These are phyloP conservation scores for Boletus rex-veris DNA, from an alignment of 768 basidiomycete genomes.

Conservation along the genomic window DNA sequence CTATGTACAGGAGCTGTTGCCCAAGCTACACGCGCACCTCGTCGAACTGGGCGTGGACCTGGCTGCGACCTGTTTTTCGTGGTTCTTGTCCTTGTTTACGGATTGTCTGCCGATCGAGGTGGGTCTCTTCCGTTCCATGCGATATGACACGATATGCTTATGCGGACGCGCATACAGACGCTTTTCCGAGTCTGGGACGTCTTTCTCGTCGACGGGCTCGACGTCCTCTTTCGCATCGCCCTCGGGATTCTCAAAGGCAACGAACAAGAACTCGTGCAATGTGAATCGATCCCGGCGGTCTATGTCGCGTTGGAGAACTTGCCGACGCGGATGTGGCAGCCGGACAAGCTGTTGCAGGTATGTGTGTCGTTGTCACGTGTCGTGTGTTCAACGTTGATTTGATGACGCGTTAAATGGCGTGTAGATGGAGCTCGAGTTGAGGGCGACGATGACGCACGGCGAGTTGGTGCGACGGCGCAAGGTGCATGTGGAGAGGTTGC, in stretches of 20 bases:
- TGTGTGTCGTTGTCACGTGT: background rate
- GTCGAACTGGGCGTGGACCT: conserved; percentile 83
- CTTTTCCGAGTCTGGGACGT: conserved; percentile 96
- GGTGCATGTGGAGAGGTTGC: conserved; percentile 46
- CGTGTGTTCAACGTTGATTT: background rate
- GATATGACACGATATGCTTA: background rate
- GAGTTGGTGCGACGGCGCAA: conserved; percentile 57
- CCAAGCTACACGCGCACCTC: conserved; percentile 74
- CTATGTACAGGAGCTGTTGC: conserved; percentile 74
- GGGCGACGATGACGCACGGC: conserved; percentile 46
- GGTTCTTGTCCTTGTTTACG: conserved; percentile 96
- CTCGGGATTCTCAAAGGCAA: conserved; percentile 81
- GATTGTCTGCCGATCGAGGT: conserved; percentile 96
- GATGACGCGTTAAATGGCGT: background rate
- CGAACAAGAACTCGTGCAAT: conserved; percentile 78
- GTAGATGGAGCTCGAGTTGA: conserved; percentile 58
- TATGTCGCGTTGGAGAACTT: conserved; percentile 88
- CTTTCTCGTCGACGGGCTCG: conserved; percentile 88
- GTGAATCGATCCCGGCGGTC: conserved; percentile 82
- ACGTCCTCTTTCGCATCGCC: conserved; percentile 88
- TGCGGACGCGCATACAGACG: conserved; percentile 49
- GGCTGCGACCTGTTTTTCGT: conserved; percentile 94
- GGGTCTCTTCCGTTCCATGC: conserved; percentile 9
- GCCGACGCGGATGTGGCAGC: conserved; percentile 91
- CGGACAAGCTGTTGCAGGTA: conserved; percentile 87